These are phyloP conservation scores for Musa beccarii DNA, from an alignment of 176 grass and related monocot species.

Conservation along the genomic window DNA sequence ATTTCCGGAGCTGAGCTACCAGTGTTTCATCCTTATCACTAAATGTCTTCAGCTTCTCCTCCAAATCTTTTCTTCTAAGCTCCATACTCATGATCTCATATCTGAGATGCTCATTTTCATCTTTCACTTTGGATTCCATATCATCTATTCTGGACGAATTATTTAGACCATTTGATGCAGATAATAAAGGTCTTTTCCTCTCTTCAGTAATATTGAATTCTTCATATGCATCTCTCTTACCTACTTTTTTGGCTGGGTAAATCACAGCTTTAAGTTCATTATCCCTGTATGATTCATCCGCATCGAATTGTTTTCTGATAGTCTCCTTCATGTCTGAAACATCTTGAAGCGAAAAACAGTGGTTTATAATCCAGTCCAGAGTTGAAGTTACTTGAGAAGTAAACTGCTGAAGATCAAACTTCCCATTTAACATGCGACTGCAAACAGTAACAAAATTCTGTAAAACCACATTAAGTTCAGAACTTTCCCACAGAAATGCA, in stretches of 20 bases:
- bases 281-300: slow-evolving; percentile 15
- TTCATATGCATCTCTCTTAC: slow-evolving; percentile 15
- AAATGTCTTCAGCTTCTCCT: slow-evolving; percentile 2
- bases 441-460: slow-evolving; percentile 5
- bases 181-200: not conserved
- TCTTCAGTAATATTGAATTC: not conserved
- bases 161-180: slow-evolving; percentile 2
- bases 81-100: slow-evolving; percentile 5
- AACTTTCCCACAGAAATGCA: slow-evolving; percentile 11
- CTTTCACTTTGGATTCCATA: slow-evolving; percentile 22
- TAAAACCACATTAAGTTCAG: slow-evolving; percentile 5
- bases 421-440: not conserved
- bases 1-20: slow-evolving; percentile 15
- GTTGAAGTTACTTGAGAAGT: not conserved
- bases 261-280: not conserved
- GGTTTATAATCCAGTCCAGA: slow-evolving; percentile 4
- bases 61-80: slow-evolving; percentile 2
- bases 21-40: slow-evolving; percentile 11
- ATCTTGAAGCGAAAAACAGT: slow-evolving; percentile 11
- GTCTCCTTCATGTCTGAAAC: slow-evolving; percentile 12
- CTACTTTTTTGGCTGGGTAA: not conserved
- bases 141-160: slow-evolving; percentile 3
- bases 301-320: slow-evolving; percentile 13
- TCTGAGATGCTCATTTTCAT: slow-evolving; percentile 8
- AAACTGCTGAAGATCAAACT: not conserved